Conservation (phyloP, 2,329 filamentous ascomycete genomes). For the Lachnellula subtilissima region DNA sequence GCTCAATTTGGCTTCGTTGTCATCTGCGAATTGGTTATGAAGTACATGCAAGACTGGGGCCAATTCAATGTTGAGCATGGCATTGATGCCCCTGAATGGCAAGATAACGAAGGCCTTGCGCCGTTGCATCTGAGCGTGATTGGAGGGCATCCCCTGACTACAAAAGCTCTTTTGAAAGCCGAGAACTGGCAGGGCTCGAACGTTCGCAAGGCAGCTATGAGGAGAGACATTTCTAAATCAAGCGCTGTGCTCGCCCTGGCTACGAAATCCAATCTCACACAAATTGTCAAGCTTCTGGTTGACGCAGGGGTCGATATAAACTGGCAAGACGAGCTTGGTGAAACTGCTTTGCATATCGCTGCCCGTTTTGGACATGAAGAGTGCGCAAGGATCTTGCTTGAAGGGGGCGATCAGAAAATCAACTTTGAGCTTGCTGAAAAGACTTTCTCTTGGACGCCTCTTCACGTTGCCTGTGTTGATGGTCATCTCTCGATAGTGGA, state of each 20-base stretch:
- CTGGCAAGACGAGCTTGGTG: constrained; percentile 82
- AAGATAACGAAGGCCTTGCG: constrained; percentile 86
- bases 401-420: constrained; percentile 65
- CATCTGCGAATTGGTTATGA: constrained; percentile 83
- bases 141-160: constrained; percentile 83
- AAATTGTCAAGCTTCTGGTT: constrained; percentile 82
- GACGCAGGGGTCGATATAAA: constrained; percentile 90
- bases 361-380: constrained; percentile 81
- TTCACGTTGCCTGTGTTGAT: constrained; percentile 89
- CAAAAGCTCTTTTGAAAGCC: constrained; percentile 71
- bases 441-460: constrained; percentile 89
- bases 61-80: constrained; percentile 80
- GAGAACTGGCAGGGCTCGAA: constrained; percentile 68
- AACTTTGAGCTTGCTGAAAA: constrained; percentile 75
- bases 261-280: constrained; percentile 78
- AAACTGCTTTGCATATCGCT: constrained; percentile 88
- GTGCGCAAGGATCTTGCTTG: constrained; percentile 72
- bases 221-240: constrained; percentile 71
- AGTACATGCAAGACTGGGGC: constrained; percentile 82
- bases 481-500: constrained; percentile 72
- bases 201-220: constrained; percentile 57
- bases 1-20: constrained; percentile 91
- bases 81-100: constrained; percentile 84
- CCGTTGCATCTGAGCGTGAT: constrained; percentile 90
- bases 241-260: constrained; percentile 85